Base-by-base conservation (phyloP, 345 rosid genomes). In the Salix brachista region DNA sequence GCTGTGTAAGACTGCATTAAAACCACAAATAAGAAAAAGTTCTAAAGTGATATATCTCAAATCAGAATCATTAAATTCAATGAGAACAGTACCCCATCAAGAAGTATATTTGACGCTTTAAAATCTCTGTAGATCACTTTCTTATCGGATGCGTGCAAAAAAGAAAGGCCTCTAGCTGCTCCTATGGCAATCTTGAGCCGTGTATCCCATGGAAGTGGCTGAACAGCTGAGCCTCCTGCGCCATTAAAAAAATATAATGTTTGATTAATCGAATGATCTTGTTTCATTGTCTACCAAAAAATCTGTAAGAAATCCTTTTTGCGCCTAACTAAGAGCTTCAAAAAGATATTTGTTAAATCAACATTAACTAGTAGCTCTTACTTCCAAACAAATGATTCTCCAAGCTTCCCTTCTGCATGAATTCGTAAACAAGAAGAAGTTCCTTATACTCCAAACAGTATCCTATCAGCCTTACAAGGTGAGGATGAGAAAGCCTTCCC, bases 341-440 rank as follows among this genome's bases (percentile, higher is more conserved):
- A 36, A 46, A 9, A 68, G 5, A n/a, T 5, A 36, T 34, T 58
- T 56, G 41, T 32, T 73, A 14, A 25, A 28, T 11, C 4, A 68
- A 37, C 28, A 4, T 26, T 19, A 34, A 30, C 25, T 19, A 44
- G 32, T 19, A 74, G 79, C 69, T 62, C 90, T 87, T 88, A 88
- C 92, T 87, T 85, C 97, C 90, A 71, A 95, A 95, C 28, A 95
- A 80, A 82, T 95, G 99, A 82, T 95, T 88, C 82, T 93, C 99
- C 85, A 95, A 83, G 87, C 99, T 95, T 48, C 99, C 99, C 79
- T 89, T 95, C 69, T 91, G 97, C 98, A 92, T 91, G 70, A 85
- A 94, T 77, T 94, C 98, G 30, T 94, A 91, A 50, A 89, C 89
- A 1, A 95, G 91, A 75, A 95, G 99, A 65, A 95, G 94, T 44